Evolutionary conservation across 2,329 filamentous ascomycete species (phyloP), one percentile per base, ranked within the genome.

Genomic region (Epichloe hybrida): DNA sequence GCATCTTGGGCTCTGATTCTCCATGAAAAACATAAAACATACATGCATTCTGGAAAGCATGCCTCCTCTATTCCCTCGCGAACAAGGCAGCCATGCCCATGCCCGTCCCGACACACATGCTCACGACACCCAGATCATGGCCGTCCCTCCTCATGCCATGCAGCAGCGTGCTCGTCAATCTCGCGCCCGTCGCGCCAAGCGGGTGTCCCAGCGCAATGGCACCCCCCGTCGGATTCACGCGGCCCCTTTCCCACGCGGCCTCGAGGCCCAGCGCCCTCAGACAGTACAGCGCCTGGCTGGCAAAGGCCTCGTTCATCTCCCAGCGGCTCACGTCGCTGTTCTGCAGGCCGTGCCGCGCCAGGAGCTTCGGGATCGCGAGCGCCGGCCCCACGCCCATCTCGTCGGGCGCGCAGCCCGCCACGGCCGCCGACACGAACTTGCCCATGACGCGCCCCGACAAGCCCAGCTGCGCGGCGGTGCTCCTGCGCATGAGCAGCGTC

Each of bases 311-410:
- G 66, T 96, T 96, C 67, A 96, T 85, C 73, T 96, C 90, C 89
- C 89, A 96, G 9, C 93, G 72, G 37, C 83, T 77, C 0, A 97
- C 79, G 52, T 96, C 88, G 2, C 74, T 31, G 27, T 8, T 31
- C 2, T 8, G 63, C 13, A 96, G 65, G 0, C 83, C 87, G 1
- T 84, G 77, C 54, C 80, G 78, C 17, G 72, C 66, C n/a, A 96
- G 73, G 20, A 95, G 73, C 64, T 84, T 86, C 6, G 90, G 90
- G 49, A 96, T 91, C 0, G 88, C 90, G 31, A 95, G 63, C 0
- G 88, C 88, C 0, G 91, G 90, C 0, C 91, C 90, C 52, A 96
- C 75, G 39, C 91, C 90, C 91, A 97, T 96, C 75, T 95, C 89
- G 62, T 95, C 88, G 0, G 91, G 90, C 48, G 74, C 75, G 64